Evolutionary conservation across 495 filamentous ascomycete genomes (phyloP).

Genomic region (Bathelium albidoporum): DNA sequence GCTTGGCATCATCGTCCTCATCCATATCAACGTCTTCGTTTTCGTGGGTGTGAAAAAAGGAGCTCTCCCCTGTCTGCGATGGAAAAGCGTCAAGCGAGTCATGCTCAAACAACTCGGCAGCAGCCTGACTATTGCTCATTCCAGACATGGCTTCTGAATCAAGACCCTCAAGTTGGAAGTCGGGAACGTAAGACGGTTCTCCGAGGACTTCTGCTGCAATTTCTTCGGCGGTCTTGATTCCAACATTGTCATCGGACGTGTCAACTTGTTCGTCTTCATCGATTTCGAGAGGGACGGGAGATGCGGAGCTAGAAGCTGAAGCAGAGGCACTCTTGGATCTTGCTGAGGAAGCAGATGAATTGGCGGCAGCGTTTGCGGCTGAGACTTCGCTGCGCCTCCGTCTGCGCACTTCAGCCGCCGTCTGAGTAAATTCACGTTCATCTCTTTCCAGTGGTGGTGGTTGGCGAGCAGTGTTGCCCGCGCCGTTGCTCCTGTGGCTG

Average conservation of each 20-base stretch:
- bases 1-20: slow-evolving; percentile 4
- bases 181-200: neutral
- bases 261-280: slow-evolving; percentile 13
- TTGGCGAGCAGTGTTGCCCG: slow-evolving; percentile 39
- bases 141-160: slow-evolving; percentile 14
- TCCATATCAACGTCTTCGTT: slow-evolving; percentile 7
- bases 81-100: neutral
- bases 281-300: slow-evolving; percentile 6
- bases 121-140: slow-evolving; percentile 29
- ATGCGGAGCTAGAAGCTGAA: slow-evolving; percentile 16
- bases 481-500: slow-evolving; percentile 53
- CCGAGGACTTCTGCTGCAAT: neutral
- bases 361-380: slow-evolving; percentile 30
- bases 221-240: neutral
- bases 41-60: neutral
- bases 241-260: slow-evolving; percentile 3
- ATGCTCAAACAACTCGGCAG: slow-evolving; percentile 33
- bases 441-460: slow-evolving; percentile 81
- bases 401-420: slow-evolving; percentile 38
- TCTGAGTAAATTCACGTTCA: slow-evolving; percentile 94
- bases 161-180: neutral
- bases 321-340: slow-evolving; percentile 32
- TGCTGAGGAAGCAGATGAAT: slow-evolving; percentile 21
- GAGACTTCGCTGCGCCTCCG: slow-evolving; percentile 58
- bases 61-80: neutral